Evolutionary conservation across 495 filamentous ascomycete species (phyloP).

Genomic region (Neurospora sp.): DNA sequence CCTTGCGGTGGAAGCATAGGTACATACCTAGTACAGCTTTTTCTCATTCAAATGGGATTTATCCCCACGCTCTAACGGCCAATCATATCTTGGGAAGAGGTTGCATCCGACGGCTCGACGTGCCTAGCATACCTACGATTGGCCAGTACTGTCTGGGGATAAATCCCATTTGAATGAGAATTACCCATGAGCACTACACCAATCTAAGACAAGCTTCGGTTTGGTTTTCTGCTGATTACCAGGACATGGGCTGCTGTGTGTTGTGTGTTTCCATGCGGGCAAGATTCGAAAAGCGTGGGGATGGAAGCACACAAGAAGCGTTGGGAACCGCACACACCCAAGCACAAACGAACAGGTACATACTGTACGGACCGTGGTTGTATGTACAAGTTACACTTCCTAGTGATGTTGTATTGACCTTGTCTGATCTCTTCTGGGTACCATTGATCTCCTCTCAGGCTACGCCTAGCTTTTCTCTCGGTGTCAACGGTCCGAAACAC

Average conservation of each 20-base stretch:
- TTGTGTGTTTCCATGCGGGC: background rate
- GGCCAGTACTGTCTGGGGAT: no score
- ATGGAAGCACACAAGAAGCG: background rate
- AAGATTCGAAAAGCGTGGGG: background rate
- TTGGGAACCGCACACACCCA: background rate
- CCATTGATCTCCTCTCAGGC: slow-evolving; percentile 15
- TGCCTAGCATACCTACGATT: no score
- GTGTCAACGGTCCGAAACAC: slow-evolving; percentile 39
- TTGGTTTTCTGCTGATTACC: background rate
- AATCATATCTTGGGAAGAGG: no score
- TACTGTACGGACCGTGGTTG: background rate
- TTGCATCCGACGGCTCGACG: no score
- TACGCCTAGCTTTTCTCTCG: slow-evolving; percentile 33
- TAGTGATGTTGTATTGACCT: background rate
- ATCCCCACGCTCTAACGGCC: no score
- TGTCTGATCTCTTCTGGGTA: background rate
- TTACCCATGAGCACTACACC: background rate
- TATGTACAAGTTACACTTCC: background rate
- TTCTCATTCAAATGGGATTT: no score
- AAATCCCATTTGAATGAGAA: no score
- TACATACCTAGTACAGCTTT: no score
- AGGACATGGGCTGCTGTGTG: background rate
- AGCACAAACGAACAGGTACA: background rate
- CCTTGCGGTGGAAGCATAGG: background rate
- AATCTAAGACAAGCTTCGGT: background rate